Base-by-base conservation (phyloP, 768 basidiomycete genomes). In the Trametes cubensis region DNA sequence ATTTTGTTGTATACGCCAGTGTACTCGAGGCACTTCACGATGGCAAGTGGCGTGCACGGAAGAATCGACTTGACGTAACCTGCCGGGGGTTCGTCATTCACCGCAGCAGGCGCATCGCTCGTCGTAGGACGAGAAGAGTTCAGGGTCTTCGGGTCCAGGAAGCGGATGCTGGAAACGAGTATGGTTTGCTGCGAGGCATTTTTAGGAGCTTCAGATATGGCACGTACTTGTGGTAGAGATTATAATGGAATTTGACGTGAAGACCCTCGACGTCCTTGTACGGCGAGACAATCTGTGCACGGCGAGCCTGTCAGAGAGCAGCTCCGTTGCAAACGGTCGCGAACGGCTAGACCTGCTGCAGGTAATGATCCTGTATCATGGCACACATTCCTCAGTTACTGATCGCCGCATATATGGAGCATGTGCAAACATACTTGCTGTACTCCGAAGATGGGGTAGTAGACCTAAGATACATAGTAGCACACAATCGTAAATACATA, bases 211-310 rank as follows among this genome's bases (percentile, higher is more conserved):
- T 49, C 21, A 26, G 55, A 7, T 28, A 15, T 1, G 44, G 58
- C 34, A 66, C 85, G 56, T 66, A 96, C 95, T 96, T 97, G 81
- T 96, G 94, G 74, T 95, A 95, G 56, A 96, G 78, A 74, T 95
- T 96, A 71, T 89, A 92, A 70, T 94, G 90, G 73, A 97, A 98
- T 72, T 95, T 95, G 80, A 92, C 93, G 76, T 99, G 87, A 55
- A 99, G 81, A 2, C 97, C 96, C 76, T 99, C 97, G 62, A 99
- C 97, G 68, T 99, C 97, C 77, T 99, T 99, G 65, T 90, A 83
- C 2, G 97, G 95, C 0, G 94, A 95, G 7, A 99, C 95, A 58
- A 98, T 86, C 90, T 92, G 56, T 25, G 55, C 41, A 49, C 20
- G 48, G 26, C 18, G 39, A 25, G 51, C 20, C 42, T 25, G 58